Evolutionary conservation across 192 early-diverging fungal genomes (phyloP).

Genomic region (Podila minutissima): DNA sequence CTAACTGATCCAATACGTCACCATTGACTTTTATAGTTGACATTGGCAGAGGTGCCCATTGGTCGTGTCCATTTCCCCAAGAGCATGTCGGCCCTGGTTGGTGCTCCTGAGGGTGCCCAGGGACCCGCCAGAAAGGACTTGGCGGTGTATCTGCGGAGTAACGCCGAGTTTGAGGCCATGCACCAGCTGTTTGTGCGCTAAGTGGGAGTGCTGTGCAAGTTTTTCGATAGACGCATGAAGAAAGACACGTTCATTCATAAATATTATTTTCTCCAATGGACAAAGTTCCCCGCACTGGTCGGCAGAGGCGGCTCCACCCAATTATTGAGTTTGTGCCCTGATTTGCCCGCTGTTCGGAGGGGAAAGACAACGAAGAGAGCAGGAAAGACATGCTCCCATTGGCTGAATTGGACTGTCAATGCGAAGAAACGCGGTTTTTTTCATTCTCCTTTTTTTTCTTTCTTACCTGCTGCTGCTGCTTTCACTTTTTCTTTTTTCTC

Average conservation of each 20-base stretch:
- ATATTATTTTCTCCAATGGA: constrained; percentile 8
- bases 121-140: constrained; percentile 23
- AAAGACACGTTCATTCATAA: constrained; percentile 4
- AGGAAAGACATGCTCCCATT: too few relatives aligned
- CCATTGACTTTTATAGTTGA: constrained; percentile 11
- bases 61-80: constrained; percentile 36
- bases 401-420: not conserved
- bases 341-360: constrained; percentile 19
- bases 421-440: not conserved
- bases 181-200: constrained; percentile 49
- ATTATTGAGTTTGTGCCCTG: not conserved
- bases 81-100: constrained; percentile 34
- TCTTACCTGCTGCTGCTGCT: not conserved
- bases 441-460: constrained; percentile 3
- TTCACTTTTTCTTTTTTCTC: not conserved
- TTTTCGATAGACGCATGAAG: not conserved
- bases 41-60: constrained; percentile 36
- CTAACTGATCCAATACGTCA: too few relatives aligned
- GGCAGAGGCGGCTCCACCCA: not conserved
- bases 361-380: not conserved
- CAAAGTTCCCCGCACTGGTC: constrained; percentile 40
- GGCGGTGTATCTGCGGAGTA: constrained; percentile 35
- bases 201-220: not conserved
- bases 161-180: constrained; percentile 47
- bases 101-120: constrained; percentile 20